phyloP scores from a whole-genome alignment of 176 grass and related monocot species.

The Lolium multiflorum region DNA sequence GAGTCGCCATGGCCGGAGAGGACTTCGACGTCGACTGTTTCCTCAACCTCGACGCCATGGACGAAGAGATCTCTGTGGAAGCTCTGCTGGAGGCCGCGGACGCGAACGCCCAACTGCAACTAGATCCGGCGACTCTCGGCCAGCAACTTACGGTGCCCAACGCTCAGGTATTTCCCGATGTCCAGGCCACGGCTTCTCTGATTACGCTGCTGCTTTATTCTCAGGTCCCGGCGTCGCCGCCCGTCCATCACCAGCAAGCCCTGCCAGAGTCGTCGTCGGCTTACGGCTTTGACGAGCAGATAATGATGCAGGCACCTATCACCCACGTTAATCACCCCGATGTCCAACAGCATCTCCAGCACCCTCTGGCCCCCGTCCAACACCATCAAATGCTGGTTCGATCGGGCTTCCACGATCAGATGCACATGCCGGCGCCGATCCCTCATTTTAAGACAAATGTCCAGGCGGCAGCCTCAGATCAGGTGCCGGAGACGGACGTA shows the following conservation, averaged over 20 bases:
- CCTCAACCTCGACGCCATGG: slow-evolving; percentile 13
- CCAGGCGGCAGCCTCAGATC: background rate
- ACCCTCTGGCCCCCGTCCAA: background rate
- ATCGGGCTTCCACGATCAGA: background rate
- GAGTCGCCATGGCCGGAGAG: background rate
- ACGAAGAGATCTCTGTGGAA: background rate
- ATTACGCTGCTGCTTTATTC: background rate
- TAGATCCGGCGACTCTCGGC: background rate
- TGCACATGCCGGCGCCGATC: background rate
- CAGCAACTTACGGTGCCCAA: background rate
- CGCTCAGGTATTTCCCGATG: background rate
- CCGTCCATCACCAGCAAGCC: background rate
- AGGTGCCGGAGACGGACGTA: background rate
- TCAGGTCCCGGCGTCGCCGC: background rate
- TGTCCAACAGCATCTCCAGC: background rate
- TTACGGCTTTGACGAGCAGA: background rate
- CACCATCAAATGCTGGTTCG: background rate
- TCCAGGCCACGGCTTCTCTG: background rate
- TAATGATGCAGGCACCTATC: background rate
- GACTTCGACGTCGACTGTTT: background rate
- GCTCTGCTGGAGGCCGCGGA: background rate
- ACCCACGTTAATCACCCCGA: background rate
- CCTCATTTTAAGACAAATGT: background rate
- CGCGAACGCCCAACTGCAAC: background rate
- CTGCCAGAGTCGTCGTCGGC: background rate